Evolutionary conservation across 192 early-diverging fungal species (phyloP).

Genomic region (Podila epicladia): DNA sequence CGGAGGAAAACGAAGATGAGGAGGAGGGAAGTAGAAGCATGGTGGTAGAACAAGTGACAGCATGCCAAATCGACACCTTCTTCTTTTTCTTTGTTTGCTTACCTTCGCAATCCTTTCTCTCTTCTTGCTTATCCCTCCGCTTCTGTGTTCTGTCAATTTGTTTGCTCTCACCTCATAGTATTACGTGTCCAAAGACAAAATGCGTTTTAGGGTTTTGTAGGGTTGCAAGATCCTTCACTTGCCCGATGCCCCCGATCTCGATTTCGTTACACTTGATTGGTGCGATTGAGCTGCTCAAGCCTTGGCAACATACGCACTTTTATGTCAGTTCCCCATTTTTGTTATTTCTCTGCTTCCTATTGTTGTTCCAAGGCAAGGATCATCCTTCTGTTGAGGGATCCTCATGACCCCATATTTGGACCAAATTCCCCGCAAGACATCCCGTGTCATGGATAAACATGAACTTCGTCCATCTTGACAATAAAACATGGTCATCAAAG

Average conservation of each 20-base stretch:
- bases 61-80: not conserved
- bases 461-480: too few species aligned
- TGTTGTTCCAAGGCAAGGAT: not conserved
- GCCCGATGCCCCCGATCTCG: not conserved
- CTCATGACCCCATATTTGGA: not conserved
- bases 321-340: not conserved
- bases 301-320: not conserved
- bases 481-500: too few species aligned
- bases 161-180: too few species aligned
- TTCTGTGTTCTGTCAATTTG: not conserved
- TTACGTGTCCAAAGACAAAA: too few species aligned
- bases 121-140: not conserved
- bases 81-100: not conserved
- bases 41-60: not conserved
- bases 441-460: too few species aligned
- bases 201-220: too few species aligned
- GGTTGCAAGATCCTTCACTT: not conserved
- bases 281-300: not conserved
- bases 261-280: not conserved
- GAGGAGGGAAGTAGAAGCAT: too few species aligned
- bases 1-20: too few species aligned
- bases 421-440: too few species aligned
- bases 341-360: not conserved
- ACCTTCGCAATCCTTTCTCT: not conserved
- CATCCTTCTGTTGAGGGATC: not conserved